Conservation (phyloP, 495 filamentous ascomycete genomes). For the Aspergillus sparsus region DNA sequence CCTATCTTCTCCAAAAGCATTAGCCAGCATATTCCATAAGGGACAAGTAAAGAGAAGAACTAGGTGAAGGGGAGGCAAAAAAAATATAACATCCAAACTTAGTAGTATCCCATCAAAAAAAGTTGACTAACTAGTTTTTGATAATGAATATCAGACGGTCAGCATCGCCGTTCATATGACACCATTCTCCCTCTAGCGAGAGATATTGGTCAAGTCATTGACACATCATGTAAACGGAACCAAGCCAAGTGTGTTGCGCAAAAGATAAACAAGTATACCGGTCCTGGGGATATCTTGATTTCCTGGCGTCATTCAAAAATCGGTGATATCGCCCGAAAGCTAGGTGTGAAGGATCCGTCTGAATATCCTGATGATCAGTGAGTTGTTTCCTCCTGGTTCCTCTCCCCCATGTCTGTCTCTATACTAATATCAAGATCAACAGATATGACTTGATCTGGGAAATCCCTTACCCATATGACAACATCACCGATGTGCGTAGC, state of each 20-base stretch:
- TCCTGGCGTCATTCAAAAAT: constrained; percentile 36
- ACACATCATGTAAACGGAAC: constrained; percentile 42
- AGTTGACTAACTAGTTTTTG: no score
- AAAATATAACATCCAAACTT: no score
- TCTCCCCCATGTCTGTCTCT: no score
- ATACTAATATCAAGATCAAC: constrained; percentile 14
- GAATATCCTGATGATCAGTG: constrained; percentile 36
- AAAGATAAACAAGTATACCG: constrained; percentile 23
- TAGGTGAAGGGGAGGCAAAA: no score
- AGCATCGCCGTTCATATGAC: constrained; percentile 45
- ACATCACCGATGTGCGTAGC: constrained; percentile 36
- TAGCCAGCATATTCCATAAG: no score
- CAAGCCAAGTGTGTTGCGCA: constrained; percentile 29
- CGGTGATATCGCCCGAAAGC: constrained; percentile 20
- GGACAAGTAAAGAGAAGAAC: no score
- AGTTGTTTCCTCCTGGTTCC: constrained; percentile 2
- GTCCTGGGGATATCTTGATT: constrained; percentile 36
- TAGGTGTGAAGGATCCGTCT: constrained; percentile 24
- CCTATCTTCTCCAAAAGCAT: not conserved
- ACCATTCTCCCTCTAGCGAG: constrained; percentile 51
- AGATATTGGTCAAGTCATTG: constrained; percentile 47
- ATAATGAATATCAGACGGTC: constrained; percentile 36
- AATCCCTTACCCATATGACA: constrained; percentile 40
- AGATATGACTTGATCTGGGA: constrained; percentile 55
- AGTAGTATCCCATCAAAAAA: no score